Percentiles rank a stretch among this genome's conserved stretches.
phyloP scores from a whole-genome alignment of 495 filamentous ascomycete genomes.

The Viridothelium virens region DNA sequence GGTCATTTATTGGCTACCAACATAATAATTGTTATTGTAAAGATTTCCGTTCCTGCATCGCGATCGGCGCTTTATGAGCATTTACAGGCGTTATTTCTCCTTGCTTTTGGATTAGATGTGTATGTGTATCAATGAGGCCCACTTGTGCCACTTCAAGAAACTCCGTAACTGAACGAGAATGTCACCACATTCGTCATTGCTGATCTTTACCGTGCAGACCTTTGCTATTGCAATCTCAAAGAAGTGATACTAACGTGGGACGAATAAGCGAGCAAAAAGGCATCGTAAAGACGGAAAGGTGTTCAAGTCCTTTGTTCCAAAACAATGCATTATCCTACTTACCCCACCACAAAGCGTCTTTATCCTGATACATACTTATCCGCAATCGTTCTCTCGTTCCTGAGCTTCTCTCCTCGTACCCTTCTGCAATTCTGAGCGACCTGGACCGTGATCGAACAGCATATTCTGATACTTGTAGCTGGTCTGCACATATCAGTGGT shows the following conservation, averaged over 20 bases:
- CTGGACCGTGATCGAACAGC: neutral
- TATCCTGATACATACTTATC: neutral
- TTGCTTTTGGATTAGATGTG: neutral
- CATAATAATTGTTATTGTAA: neutral
- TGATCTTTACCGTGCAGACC: neutral
- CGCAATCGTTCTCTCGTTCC: neutral
- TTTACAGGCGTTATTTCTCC: constrained; percentile 1
- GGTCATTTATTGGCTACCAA: neutral
- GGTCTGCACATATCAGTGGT: neutral
- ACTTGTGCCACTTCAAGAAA: neutral
- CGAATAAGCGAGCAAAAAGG: neutral
- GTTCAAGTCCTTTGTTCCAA: neutral
- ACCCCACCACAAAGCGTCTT: neutral
- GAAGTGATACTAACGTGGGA: neutral
- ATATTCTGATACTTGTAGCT: neutral
- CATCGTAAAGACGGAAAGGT: neutral
- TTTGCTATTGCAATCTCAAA: neutral
- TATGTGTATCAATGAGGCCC: neutral
- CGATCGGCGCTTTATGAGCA: neutral
- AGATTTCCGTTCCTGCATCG: neutral
- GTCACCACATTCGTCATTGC: neutral
- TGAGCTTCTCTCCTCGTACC: neutral
- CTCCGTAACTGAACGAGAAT: too few species aligned
- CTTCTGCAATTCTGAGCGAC: neutral
- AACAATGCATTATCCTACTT: neutral